Percentiles rank a stretch among this genome's conserved stretches.
Evolutionary conservation across 2,329 filamentous ascomycete genomes (phyloP).

Genomic region (Fusarium aywerte): DNA sequence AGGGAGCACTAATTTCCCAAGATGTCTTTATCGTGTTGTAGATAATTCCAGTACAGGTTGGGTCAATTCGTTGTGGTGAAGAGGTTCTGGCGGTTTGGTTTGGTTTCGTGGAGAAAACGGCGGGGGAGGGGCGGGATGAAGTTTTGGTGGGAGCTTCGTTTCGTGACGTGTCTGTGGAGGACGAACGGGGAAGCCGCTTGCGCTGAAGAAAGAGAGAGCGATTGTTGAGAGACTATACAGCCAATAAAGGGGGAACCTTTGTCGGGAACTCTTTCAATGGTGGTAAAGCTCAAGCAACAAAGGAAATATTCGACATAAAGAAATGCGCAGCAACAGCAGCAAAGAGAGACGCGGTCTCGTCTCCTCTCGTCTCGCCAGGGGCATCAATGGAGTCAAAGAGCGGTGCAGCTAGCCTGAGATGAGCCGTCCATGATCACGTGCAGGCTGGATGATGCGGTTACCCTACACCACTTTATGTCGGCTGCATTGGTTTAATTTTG

Average conservation of each 20-base stretch:
- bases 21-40: not conserved
- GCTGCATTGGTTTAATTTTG: not conserved
- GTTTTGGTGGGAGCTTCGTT: conserved; percentile 40
- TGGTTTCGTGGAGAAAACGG: conserved; percentile 36
- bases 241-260: conserved; percentile 24
- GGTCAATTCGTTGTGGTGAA: not conserved
- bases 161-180: conserved; percentile 40
- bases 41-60: not conserved
- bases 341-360: conserved; percentile 26
- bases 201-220: conserved; percentile 12
- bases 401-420: conserved; percentile 29
- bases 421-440: conserved; percentile 25
- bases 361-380: conserved; percentile 15
- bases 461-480: conserved; percentile 2
- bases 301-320: conserved; percentile 24
- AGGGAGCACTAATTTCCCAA: conserved; percentile 15
- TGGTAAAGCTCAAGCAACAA: conserved; percentile 27
- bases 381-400: conserved; percentile 33
- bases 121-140: conserved; percentile 37
- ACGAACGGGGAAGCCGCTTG: conserved; percentile 7
- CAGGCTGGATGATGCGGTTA: not conserved
- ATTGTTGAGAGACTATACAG: not conserved
- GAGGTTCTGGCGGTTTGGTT: conserved; percentile 11
- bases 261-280: not conserved
- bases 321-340: conserved; percentile 27